phyloP scores from a whole-genome alignment of 192 early-diverging fungal genomes.

The Glomus cerebriforme region DNA sequence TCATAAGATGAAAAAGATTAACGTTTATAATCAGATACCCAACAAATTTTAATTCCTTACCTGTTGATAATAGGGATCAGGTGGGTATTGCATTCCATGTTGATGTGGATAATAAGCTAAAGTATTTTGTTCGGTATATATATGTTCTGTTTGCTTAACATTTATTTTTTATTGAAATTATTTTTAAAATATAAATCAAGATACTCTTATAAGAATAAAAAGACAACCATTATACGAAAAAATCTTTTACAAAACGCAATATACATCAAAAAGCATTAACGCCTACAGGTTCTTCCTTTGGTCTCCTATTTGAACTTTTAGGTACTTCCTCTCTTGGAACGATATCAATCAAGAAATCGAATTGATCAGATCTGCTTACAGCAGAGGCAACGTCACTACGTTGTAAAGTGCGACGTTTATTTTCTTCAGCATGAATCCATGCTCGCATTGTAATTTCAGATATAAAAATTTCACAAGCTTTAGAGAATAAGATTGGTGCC shows the following conservation, averaged over 20 bases:
- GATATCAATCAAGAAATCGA: conserved; percentile 97
- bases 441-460: conserved; percentile 82
- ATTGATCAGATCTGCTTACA: conserved; percentile 87
- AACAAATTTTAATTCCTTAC: conserved; percentile 3
- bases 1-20: background rate
- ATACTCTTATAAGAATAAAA: background rate
- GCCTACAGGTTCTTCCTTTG: conserved; percentile 29
- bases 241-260: conserved; percentile 9
- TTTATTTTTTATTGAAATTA: background rate
- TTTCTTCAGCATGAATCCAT: conserved; percentile 94
- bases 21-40: background rate
- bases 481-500: conserved; percentile 91
- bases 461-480: conserved; percentile 96
- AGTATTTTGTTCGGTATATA: conserved; percentile 23
- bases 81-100: background rate
- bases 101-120: conserved; percentile 25
- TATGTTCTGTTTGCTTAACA: conserved; percentile 18
- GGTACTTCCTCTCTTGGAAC: conserved; percentile 86
- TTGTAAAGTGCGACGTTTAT: conserved; percentile 94
- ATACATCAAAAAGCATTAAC: conserved; percentile 15
- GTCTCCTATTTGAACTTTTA: conserved; percentile 28
- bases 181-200: background rate
- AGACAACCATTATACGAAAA: background rate
- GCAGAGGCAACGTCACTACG: conserved; percentile 88
- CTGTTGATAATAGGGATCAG: conserved; percentile 23